Conservation (phyloP, 148 eudicot species). For the Euryodendron excelsum region DNA sequence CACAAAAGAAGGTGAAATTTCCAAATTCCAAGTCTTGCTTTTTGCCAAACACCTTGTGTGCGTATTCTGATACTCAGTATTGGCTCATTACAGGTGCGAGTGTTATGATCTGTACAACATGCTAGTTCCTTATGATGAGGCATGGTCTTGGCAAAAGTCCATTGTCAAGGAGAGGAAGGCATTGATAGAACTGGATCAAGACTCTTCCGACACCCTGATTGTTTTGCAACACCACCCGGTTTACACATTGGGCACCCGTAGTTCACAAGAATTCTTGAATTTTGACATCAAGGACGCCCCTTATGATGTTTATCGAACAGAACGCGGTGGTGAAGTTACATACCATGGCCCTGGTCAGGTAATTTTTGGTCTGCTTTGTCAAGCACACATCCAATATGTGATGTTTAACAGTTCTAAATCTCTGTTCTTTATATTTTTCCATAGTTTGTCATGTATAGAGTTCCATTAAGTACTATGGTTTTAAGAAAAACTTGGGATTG, state of each 20-base stretch:
- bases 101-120: slow-evolving; percentile 62
- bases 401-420: background rate
- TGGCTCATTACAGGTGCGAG: slow-evolving; percentile 48
- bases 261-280: slow-evolving; percentile 67
- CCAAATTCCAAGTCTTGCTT: background rate
- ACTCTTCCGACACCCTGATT: slow-evolving; percentile 59
- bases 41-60: background rate
- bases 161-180: slow-evolving; percentile 60
- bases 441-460: too few relatives aligned
- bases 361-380: background rate
- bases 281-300: slow-evolving; percentile 63
- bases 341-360: slow-evolving; percentile 99
- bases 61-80: background rate
- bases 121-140: slow-evolving; percentile 66
- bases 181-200: slow-evolving; percentile 50
- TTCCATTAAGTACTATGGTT: too few relatives aligned
- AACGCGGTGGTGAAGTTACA: slow-evolving; percentile 98
- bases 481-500: too few relatives aligned
- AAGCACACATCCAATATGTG: background rate
- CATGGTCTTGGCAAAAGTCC: slow-evolving; percentile 88
- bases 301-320: slow-evolving; percentile 66
- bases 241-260: slow-evolving; percentile 86
- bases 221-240: slow-evolving; percentile 86
- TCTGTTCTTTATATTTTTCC: background rate
- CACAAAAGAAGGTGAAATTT: slow-evolving; percentile 30